Base-by-base conservation (phyloP, 768 basidiomycete species). In the Boletus fagicola region DNA sequence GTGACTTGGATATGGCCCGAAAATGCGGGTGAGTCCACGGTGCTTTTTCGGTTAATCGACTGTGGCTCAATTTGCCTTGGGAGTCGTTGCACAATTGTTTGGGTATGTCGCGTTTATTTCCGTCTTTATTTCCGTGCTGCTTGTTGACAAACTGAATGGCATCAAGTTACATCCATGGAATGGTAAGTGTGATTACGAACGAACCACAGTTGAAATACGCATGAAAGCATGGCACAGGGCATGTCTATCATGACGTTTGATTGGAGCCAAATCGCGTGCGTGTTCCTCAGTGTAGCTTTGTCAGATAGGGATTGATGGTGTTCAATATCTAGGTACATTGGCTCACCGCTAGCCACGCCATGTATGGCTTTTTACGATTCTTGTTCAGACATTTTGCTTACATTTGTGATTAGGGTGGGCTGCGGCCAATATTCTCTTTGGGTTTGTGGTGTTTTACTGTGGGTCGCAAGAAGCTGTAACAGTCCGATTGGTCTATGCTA, bases 211-310 rank as follows among this genome's bases (percentile, higher is more conserved):
- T 1, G 26, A 45, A 24, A 24, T 53, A 42, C 5, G 11, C 8
- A 59, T 54, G 18, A 20, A 22, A 24, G 22, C 13, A 8, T 36
- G 30, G 2, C 6, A 31, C 22, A 72, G 72, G 84, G 85, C 30
- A 89, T 90, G 86, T 85, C 85, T 51, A 65, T 90, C 49, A 65
- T 91, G 58, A 89, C 88, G 43, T 90, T 93, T 67, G 90, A 92
- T 65, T 93, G 90, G 90, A 77, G 83, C 18, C 86, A 89, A 71
- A 84, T 87, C 56, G 70, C 72, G 66, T 73, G 36, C 48, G 70
- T 68, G 65, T 51, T 60, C 64, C 26, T 50, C 12, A 22, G 10
- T 26, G 11, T 22, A 1, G 24, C 30, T 9, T 11, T 22, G 16
- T 54, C 28, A 31, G 50, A 35, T 18, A 16, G 3, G 13, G 5